A percentile compares a stretch with the other conserved stretches of the same genome.
Evolutionary conservation across 1,284 basidiomycete species (phyloP).

Genomic region (Sporisorium scitamineum): DNA sequence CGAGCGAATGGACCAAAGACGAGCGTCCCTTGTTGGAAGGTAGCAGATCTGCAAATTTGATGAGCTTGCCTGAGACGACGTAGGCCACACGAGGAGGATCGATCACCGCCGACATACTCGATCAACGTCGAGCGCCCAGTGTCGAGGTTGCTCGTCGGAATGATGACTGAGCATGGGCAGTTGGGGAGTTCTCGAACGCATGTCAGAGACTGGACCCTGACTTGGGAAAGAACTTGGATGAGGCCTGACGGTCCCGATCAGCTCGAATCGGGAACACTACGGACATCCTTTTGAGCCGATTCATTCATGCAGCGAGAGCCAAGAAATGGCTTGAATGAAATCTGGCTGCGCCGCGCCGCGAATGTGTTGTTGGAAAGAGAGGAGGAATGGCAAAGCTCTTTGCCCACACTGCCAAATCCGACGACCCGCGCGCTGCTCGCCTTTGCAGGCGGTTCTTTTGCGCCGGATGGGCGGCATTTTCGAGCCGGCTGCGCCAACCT

Average conservation of each 20-base stretch:
- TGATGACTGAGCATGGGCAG: neutral
- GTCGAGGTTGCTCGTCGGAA: neutral
- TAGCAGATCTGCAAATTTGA: conserved; percentile 76
- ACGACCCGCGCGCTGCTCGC: too few relatives aligned
- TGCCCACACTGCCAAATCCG: neutral
- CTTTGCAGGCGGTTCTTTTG: too few relatives aligned
- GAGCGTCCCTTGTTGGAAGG: conserved; percentile 88
- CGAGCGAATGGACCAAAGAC: conserved; percentile 80
- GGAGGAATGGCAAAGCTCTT: too few relatives aligned
- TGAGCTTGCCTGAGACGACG: conserved; percentile 75
- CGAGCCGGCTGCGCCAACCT: too few relatives aligned
- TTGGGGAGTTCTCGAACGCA: neutral
- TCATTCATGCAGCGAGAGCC: too few relatives aligned
- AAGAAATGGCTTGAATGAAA: too few relatives aligned
- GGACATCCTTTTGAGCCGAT: too few relatives aligned
- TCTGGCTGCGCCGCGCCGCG: too few relatives aligned
- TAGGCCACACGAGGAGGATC: conserved; percentile 71
- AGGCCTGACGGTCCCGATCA: neutral
- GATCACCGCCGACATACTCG: conserved; percentile 15
- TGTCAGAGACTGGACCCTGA: conserved; percentile 17
- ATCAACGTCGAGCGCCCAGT: neutral
- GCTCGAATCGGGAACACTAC: neutral
- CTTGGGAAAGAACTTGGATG: too few relatives aligned
- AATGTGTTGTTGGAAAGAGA: too few relatives aligned
- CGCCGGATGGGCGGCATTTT: too few relatives aligned